phyloP scores from a whole-genome alignment of 2,329 filamentous ascomycete species.

The Fonsecaea pugnacius region DNA sequence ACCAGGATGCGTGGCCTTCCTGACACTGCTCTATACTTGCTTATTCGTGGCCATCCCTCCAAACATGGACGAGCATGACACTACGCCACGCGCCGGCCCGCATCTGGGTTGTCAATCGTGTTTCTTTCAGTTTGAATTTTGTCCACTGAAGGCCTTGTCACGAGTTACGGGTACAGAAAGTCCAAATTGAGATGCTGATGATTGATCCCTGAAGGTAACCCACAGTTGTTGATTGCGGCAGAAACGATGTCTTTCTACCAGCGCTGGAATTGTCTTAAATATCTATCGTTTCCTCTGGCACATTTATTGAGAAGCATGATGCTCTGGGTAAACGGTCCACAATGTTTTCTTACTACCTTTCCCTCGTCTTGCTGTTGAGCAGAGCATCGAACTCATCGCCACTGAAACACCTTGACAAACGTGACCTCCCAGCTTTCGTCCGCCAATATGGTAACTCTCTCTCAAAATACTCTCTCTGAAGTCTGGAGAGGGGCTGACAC shows the following conservation, averaged over 20 bases:
- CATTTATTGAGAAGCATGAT: background rate
- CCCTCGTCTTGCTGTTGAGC: background rate
- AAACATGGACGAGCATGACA: conserved; percentile 6
- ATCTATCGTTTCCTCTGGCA: background rate
- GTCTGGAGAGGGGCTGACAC: background rate
- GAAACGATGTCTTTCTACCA: background rate
- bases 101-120: background rate
- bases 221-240: background rate
- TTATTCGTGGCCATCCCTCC: conserved; percentile 4
- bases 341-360: background rate
- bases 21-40: background rate
- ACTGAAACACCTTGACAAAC: conserved; percentile 17
- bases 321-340: background rate
- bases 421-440: conserved; percentile 29
- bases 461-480: background rate
- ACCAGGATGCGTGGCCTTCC: conserved; percentile 1
- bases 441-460: conserved; percentile 25
- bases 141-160: conserved; percentile 2
- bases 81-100: conserved; percentile 2
- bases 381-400: background rate
- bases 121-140: background rate
- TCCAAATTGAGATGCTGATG: background rate
- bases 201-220: conserved; percentile 5
- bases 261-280: background rate
- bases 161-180: background rate